Evolutionary conservation across 2,329 filamentous ascomycete species (phyloP).

Genomic region (Lojkania enalia): DNA sequence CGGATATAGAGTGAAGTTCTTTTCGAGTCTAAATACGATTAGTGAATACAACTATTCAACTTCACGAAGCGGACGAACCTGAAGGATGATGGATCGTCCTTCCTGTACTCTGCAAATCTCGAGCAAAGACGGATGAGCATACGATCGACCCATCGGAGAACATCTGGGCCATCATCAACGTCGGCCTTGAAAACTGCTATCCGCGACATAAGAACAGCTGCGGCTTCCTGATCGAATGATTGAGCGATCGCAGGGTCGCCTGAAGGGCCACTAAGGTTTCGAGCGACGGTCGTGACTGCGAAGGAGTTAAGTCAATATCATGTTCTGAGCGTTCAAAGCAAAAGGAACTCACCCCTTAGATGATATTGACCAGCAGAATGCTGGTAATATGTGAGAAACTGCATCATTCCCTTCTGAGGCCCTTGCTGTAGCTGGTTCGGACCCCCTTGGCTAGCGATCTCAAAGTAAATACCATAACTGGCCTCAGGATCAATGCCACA

Average conservation of each 20-base stretch:
- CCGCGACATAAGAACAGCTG: constrained; percentile 96
- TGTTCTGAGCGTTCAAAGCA: background rate
- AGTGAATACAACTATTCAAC: constrained; percentile 58
- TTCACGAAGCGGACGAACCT: constrained; percentile 54
- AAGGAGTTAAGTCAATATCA: constrained; percentile 8
- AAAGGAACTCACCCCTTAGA: constrained; percentile 61
- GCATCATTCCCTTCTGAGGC: constrained; percentile 91
- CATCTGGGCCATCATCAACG: constrained; percentile 97
- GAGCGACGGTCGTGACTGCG: constrained; percentile 83
- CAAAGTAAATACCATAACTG: constrained; percentile 96
- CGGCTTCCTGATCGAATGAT: constrained; percentile 97
- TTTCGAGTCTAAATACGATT: constrained; percentile 60
- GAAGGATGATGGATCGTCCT: constrained; percentile 97
- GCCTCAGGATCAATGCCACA: constrained; percentile 93
- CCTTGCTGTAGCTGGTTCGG: constrained; percentile 82
- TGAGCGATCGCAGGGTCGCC: constrained; percentile 94
- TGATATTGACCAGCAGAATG: constrained; percentile 97
- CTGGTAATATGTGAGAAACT: constrained; percentile 98
- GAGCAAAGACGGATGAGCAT: constrained; percentile 98
- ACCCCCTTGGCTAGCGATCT: constrained; percentile 92
- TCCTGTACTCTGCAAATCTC: constrained; percentile 94
- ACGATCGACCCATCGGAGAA: constrained; percentile 94
- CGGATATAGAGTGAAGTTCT: constrained; percentile 98
- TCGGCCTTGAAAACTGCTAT: constrained; percentile 99
- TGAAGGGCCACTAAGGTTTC: constrained; percentile 88